These are phyloP conservation scores for Aspergillus pseudoterreus DNA, from an alignment of 2,329 filamentous ascomycete species.

Conservation along the genomic window DNA sequence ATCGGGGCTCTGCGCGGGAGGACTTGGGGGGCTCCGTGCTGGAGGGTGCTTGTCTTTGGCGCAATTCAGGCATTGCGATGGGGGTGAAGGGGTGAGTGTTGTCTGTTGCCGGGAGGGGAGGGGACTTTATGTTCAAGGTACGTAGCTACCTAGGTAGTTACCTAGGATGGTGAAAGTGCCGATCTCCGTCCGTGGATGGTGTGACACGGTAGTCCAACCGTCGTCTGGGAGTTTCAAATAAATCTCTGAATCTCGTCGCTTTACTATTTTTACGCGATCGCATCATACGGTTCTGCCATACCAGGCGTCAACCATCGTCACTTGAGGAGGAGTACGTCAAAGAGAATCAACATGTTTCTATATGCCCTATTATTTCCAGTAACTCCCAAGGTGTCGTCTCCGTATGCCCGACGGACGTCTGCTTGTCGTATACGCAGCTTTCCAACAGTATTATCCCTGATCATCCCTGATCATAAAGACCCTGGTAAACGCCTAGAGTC, in stretches of 20 bases:
- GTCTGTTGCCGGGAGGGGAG: background rate
- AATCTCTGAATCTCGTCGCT: background rate
- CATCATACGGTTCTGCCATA: no score
- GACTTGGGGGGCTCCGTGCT: constrained; percentile 9
- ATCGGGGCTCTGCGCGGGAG: background rate
- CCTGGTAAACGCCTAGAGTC: background rate
- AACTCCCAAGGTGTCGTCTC: no score
- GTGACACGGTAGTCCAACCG: background rate
- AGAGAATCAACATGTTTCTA: no score
- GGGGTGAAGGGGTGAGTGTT: background rate
- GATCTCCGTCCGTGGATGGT: background rate
- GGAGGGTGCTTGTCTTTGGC: constrained; percentile 24
- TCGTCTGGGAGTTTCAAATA: background rate
- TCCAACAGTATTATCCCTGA: no score
- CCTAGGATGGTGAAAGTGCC: background rate
- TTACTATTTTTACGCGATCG: background rate
- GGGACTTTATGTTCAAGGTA: background rate
- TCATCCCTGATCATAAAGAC: no score
- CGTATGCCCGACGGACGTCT: no score
- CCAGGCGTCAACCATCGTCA: no score
- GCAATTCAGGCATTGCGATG: constrained; percentile 26
- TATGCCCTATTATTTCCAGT: no score
- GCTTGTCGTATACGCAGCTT: no score
- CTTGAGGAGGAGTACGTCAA: no score
- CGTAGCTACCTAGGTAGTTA: background rate